These are phyloP conservation scores for Drechmeria coniospora DNA, from an alignment of 2,329 filamentous ascomycete species.

Conservation along the genomic window DNA sequence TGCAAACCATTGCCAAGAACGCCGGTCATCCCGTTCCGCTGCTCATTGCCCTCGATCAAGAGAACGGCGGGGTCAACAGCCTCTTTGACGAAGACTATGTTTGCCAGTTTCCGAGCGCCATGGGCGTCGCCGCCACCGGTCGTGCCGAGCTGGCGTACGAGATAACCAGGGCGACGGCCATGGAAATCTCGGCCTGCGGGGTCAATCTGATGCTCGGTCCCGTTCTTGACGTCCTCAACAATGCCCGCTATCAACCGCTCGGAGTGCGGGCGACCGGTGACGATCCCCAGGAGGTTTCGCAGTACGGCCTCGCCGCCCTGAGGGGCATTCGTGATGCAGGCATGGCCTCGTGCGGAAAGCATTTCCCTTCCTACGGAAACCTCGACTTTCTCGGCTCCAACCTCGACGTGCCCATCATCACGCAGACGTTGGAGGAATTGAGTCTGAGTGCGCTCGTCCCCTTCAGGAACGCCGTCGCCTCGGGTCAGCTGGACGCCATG, in stretches of 20 bases:
- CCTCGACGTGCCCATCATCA: conserved; percentile 87
- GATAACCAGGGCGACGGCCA: conserved; percentile 82
- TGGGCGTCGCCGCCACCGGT: conserved; percentile 89
- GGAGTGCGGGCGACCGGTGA: conserved; percentile 84
- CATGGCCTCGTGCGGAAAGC: conserved; percentile 79
- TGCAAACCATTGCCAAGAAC: conserved; percentile 83
- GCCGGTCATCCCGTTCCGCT: conserved; percentile 81
- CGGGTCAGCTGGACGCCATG: conserved; percentile 75
- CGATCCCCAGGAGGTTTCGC: conserved; percentile 86
- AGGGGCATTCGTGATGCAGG: conserved; percentile 88
- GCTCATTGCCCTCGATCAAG: conserved; percentile 84
- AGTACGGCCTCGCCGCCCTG: conserved; percentile 80
- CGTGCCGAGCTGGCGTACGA: conserved; percentile 75
- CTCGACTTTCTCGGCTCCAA: conserved; percentile 85
- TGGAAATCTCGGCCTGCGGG: conserved; percentile 81
- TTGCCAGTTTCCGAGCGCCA: conserved; percentile 89
- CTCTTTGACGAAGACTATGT: conserved; percentile 92
- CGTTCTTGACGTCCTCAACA: conserved; percentile 84
- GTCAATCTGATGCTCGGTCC: conserved; percentile 94
- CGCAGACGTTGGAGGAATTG: conserved; percentile 81
- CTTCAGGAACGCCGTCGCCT: conserved; percentile 76
- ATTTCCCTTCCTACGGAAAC: conserved; percentile 93
- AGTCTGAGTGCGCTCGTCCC: conserved; percentile 84
- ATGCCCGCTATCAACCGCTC: conserved; percentile 77
- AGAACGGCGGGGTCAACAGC: conserved; percentile 96